Percentiles rank a stretch among this genome's conserved stretches.
These are phyloP conservation scores for Triticum turgidum DNA, from an alignment of 176 grass and related monocot species.

Conservation along the genomic window DNA sequence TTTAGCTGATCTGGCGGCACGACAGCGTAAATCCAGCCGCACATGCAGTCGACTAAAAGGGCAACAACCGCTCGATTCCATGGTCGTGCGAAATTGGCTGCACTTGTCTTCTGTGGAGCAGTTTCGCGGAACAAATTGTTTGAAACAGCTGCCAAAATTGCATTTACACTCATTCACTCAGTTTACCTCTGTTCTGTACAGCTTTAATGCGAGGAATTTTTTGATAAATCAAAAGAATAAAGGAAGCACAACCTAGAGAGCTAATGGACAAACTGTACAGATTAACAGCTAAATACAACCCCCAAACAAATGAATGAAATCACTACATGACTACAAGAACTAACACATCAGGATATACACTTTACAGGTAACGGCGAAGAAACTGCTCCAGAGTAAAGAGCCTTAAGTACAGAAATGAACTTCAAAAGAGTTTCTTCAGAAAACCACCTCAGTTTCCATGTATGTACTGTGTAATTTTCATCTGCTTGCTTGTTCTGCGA, in stretches of 20 bases:
- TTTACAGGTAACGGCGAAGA: constrained; percentile 69
- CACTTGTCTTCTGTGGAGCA: too few relatives aligned
- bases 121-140: background rate
- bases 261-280: constrained; percentile 43
- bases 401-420: constrained; percentile 79
- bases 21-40: too few relatives aligned
- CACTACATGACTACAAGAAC: constrained; percentile 40
- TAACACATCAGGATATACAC: constrained; percentile 59
- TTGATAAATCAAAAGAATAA: constrained; percentile 29
- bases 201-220: background rate
- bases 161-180: constrained; percentile 29
- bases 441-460: constrained; percentile 82
- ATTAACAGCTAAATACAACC: constrained; percentile 29
- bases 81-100: too few relatives aligned
- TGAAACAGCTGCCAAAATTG: constrained; percentile 39
- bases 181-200: constrained; percentile 36
- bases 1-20: too few relatives aligned
- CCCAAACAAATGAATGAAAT: constrained; percentile 87
- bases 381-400: constrained; percentile 47
- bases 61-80: too few relatives aligned
- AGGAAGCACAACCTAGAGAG: constrained; percentile 25
- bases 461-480: constrained; percentile 40
- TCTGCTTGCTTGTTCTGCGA: constrained; percentile 27
- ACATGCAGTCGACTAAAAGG: too few relatives aligned
- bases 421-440: constrained; percentile 68